Percentiles rank a stretch among this genome's conserved stretches.
Evolutionary conservation across 2,329 filamentous ascomycete genomes (phyloP).

Genomic region (Aspergillus awamori): DNA sequence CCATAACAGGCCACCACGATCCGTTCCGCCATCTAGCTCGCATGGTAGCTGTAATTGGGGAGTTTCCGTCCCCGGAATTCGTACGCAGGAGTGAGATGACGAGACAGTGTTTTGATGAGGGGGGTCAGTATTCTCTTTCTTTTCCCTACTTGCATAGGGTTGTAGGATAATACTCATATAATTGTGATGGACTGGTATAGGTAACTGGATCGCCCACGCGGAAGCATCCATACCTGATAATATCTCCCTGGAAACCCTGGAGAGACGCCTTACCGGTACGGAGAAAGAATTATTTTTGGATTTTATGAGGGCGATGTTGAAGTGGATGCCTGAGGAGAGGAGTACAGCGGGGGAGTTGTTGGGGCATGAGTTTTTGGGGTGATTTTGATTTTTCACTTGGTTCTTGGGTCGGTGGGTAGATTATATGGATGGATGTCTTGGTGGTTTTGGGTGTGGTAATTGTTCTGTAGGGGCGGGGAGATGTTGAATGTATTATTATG

Average conservation of each 20-base stretch:
- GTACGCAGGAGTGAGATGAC: slow-evolving; percentile 32
- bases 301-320: slow-evolving; percentile 43
- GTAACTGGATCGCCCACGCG: slow-evolving; percentile 27
- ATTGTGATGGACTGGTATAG: slow-evolving; percentile 9
- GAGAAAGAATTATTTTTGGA: slow-evolving; percentile 39
- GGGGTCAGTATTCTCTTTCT: slow-evolving; percentile 21
- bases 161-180: no score
- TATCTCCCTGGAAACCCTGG: slow-evolving; percentile 24
- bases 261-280: slow-evolving; percentile 25
- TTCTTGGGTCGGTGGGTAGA: no score
- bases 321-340: slow-evolving; percentile 45
- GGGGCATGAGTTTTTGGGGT: slow-evolving; percentile 18
- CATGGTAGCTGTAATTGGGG: slow-evolving; percentile 31
- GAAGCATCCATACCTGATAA: slow-evolving; percentile 23
- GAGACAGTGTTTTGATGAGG: slow-evolving; percentile 30
- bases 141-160: not conserved
- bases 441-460: no score
- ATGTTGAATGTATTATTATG: no score
- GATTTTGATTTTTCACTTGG: no score
- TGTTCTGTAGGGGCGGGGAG: no score
- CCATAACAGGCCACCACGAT: slow-evolving; percentile 27
- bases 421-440: no score
- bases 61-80: slow-evolving; percentile 30
- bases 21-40: slow-evolving; percentile 31
- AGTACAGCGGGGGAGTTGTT: slow-evolving; percentile 42